A percentile compares a stretch with the other conserved stretches of the same genome.
Evolutionary conservation across 345 rosid species (phyloP).

Genomic region (Salix brachista): DNA sequence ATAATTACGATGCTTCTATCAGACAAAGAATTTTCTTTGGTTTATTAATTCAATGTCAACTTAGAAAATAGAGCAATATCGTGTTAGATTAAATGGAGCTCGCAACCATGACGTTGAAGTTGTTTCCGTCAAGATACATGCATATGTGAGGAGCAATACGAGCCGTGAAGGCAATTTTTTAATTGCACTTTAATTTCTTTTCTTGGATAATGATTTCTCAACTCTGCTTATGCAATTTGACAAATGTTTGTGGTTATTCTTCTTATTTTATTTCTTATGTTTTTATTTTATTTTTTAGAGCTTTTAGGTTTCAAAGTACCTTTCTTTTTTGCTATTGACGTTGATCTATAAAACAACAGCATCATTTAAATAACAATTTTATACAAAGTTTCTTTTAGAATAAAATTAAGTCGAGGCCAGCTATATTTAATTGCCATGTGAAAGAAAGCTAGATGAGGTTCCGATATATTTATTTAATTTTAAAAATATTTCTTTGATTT

Average conservation of each 20-base stretch:
- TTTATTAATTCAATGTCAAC: neutral
- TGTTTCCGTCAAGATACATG: slow-evolving; percentile 22
- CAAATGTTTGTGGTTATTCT: neutral
- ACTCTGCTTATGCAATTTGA: neutral
- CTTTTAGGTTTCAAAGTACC: slow-evolving; percentile 7
- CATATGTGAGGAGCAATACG: slow-evolving; percentile 1
- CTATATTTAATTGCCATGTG: too few relatives aligned
- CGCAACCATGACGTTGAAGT: slow-evolving; percentile 35
- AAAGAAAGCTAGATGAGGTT: too few relatives aligned
- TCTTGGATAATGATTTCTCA: neutral
- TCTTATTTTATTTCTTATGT: neutral
- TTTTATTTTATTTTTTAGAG: neutral
- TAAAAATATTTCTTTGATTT: too few relatives aligned
- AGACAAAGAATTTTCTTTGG: neutral
- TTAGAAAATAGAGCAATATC: neutral
- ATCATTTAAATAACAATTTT: neutral
- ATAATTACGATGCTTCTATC: neutral
- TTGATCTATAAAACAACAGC: slow-evolving; percentile 6
- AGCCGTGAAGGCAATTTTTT: neutral
- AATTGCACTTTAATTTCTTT: neutral
- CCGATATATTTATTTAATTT: too few relatives aligned
- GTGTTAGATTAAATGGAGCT: slow-evolving; percentile 45
- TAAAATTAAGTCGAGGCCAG: neutral
- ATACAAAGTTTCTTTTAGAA: neutral
- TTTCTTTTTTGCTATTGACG: slow-evolving; percentile 1